Evolutionary conservation across 2,329 filamentous ascomycete species (phyloP), one percentile per base, ranked within the genome.

Genomic region (Hymenoscyphus scutula): DNA sequence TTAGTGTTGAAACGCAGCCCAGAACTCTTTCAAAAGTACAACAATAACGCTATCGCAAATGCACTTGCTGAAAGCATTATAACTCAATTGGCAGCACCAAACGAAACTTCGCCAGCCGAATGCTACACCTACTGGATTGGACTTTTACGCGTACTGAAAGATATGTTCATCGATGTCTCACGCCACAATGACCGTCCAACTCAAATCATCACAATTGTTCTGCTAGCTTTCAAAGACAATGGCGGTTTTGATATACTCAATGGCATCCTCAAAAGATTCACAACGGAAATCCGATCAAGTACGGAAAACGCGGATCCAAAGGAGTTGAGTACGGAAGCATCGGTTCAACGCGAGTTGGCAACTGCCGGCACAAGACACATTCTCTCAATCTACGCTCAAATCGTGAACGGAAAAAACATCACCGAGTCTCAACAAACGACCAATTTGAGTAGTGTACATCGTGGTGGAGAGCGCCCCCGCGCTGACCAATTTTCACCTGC

Each of bases 141-240:
- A 61, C 89, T 92, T 74, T 78, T 97, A 19, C 88, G 91, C 62
- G 88, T 89, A 0, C 80, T 96, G 60, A 87, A 90, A 45, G 89
- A 93, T 72, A 84, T 96, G 75, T 78, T 96, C 64, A 85, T 95
- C 65, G 92, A 96, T 71, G 82, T 59, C 34, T 60, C 68, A 37
- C 68, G 61, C n/a, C 63, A 69, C 41, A 67, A 71, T 71, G 45
- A 78, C 27, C 70, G 72, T 13, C 68, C 70, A 17, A 71, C 78
- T 8, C 84, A 86, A 65, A 80, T 88, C 15, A 84, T 89, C 59
- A 89, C 92, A 53, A 83, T 95, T 30, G 88, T 98, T 38, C 81
- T 99, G 27, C 83, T 93, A 61, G 90, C 92, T 0, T 97, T 99
- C 79, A 94, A 93, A 74, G 88, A 91, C 64, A 84, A 87, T 56